Conservation (phyloP, 257 asterid genomes). For the Solanum rostratum region DNA sequence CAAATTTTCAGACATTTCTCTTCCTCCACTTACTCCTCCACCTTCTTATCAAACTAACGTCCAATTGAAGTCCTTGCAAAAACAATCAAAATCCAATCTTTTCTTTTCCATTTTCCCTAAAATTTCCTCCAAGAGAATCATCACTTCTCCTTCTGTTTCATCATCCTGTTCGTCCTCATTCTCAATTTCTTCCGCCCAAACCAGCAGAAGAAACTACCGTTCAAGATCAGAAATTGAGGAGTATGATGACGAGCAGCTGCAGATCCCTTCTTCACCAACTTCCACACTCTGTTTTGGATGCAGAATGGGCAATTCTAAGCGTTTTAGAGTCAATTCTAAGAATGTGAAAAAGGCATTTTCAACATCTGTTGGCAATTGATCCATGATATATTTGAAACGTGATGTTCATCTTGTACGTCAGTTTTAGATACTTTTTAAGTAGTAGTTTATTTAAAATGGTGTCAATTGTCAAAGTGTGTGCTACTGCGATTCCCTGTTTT, state of each 20-base stretch:
- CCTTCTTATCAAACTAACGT: slow-evolving; percentile 38
- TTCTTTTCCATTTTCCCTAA: slow-evolving; percentile 18
- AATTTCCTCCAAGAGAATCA: slow-evolving; percentile 9
- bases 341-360: background rate
- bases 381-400: background rate
- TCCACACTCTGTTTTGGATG: background rate
- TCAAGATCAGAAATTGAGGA: slow-evolving; percentile 17
- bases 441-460: background rate
- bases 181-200: slow-evolving; percentile 29
- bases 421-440: background rate
- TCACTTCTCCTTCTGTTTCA: slow-evolving; percentile 2
- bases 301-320: background rate
- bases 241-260: background rate
- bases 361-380: background rate
- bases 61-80: background rate
- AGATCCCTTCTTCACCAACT: background rate
- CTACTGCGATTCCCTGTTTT: background rate
- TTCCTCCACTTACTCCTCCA: slow-evolving; percentile 75
- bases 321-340: background rate
- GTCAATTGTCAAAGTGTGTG: background rate
- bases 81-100: slow-evolving; percentile 13
- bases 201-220: background rate
- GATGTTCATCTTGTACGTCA: background rate
- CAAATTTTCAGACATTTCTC: slow-evolving; percentile 18
- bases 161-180: slow-evolving; percentile 23